phyloP scores from a whole-genome alignment of 345 rosid species.

The Cardamine chenopodiifolia region DNA sequence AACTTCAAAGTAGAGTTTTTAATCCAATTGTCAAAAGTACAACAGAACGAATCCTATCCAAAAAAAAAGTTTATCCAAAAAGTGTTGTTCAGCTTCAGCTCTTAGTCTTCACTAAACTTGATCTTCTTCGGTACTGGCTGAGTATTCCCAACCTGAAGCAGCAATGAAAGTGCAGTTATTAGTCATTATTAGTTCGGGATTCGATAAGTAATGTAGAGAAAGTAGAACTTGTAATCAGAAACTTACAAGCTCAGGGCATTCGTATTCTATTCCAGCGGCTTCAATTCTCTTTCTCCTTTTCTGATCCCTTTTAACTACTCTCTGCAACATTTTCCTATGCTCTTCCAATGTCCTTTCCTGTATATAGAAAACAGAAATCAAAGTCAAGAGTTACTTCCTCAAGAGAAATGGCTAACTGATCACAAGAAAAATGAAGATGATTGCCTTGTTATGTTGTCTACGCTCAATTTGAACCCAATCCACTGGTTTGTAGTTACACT shows the following conservation, averaged over 20 bases:
- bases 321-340: conserved; percentile 69
- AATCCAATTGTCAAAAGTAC: conserved; percentile 2
- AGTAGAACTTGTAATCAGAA: neutral
- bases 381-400: neutral
- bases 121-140: conserved; percentile 72
- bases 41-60: conserved; percentile 19
- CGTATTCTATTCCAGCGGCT: conserved; percentile 83
- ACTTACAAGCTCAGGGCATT: conserved; percentile 90
- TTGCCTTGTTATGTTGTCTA: conserved; percentile 70
- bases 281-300: conserved; percentile 70
- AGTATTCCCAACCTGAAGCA: conserved; percentile 64
- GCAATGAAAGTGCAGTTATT: neutral
- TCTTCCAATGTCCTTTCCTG: conserved; percentile 93
- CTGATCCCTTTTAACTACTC: conserved; percentile 64
- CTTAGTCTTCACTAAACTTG: conserved; percentile 66
- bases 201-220: neutral
- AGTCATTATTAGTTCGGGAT: neutral
- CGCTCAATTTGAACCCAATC: conserved; percentile 66
- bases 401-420: neutral
- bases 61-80: conserved; percentile 4
- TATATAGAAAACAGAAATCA: conserved; percentile 4
- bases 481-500: conserved; percentile 57
- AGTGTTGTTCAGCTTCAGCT: conserved; percentile 17
- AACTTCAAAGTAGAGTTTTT: conserved; percentile 1
- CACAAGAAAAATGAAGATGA: neutral